Evolutionary conservation across 768 basidiomycete species (phyloP).

Genomic region (Tylopilus intermedius): DNA sequence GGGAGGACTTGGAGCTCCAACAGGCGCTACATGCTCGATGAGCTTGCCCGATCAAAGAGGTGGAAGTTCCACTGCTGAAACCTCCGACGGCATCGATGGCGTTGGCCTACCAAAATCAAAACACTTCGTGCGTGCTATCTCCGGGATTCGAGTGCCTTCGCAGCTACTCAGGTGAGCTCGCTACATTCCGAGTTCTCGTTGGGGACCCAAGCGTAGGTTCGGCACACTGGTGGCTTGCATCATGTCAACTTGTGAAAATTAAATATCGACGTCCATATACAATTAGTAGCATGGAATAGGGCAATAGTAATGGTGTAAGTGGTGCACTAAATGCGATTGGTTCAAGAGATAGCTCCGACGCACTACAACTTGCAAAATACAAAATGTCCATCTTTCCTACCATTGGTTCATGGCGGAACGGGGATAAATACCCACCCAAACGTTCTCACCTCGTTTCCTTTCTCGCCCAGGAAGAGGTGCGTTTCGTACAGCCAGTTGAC

Average conservation of each 20-base stretch:
- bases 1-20: too few species aligned
- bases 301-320: background rate
- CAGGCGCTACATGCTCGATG: too few species aligned
- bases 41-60: too few species aligned
- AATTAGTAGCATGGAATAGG: background rate
- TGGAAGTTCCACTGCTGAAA: too few species aligned
- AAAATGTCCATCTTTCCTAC: background rate
- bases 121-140: too few species aligned
- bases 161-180: too few species aligned
- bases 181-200: too few species aligned
- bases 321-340: background rate
- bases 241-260: background rate
- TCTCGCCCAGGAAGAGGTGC: conserved; percentile 53
- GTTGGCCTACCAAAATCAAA: too few species aligned
- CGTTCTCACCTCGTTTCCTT: conserved; percentile 50
- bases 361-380: background rate
- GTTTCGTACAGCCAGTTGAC: conserved; percentile 65
- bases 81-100: too few species aligned
- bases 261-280: background rate
- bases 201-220: too few species aligned
- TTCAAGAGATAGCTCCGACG: conserved; percentile 8
- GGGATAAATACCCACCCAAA: conserved; percentile 62
- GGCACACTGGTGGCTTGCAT: too few species aligned
- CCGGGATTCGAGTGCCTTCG: too few species aligned
- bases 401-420: background rate